Evolutionary conservation across 441 rosid species (phyloP), one percentile per base, ranked within the genome.

Genomic region (Erodium moschatum): DNA sequence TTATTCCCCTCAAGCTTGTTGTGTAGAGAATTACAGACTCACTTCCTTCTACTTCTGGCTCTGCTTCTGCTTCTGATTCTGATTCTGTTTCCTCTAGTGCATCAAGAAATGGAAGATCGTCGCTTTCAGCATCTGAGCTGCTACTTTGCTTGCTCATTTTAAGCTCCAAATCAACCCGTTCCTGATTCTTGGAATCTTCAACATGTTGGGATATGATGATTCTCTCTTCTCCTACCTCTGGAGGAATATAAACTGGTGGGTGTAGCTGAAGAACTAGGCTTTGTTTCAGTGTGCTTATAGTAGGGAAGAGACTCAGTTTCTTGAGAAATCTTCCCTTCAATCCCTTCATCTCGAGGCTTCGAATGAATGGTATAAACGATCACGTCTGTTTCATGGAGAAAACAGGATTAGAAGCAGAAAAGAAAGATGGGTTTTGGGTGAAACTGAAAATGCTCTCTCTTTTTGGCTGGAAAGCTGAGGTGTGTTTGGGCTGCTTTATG

Each of bases 261-360:
- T 75, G 75, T 24, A 62, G 76, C 12, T 83, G 87, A 74, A 72
- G 77, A 61, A 79, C 67, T 31, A 88, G 71, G 73, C 85, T 77
- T 75, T 81, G 82, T 81, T 80, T 85, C 35, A 84, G 69, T 20
- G 86, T 65, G 69, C 68, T 65, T 65, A 84, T 76, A n/a, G 77
- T 68, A 7, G 95, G 86, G 69, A 85, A 69, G 72, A 88, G 69
- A 10, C 78, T 86, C 66, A 90, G 76, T 65, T 84, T 93, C 86
- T 83, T 87, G 6, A 85, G 69, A 66, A 93, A 67, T 72, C 84
- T 84, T 67, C 81, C 96, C 74, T 84, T 89, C 84, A 85, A 76
- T 75, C 85, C 84, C 65, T 84, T 88, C 97, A 89, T 85, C 46
- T 75, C 44, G 74, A 18, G 46, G 9, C 44, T 38, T 4, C 8